Evolutionary conservation across 148 eudicot genomes (phyloP).

Genomic region (Simmondsia chinensis): DNA sequence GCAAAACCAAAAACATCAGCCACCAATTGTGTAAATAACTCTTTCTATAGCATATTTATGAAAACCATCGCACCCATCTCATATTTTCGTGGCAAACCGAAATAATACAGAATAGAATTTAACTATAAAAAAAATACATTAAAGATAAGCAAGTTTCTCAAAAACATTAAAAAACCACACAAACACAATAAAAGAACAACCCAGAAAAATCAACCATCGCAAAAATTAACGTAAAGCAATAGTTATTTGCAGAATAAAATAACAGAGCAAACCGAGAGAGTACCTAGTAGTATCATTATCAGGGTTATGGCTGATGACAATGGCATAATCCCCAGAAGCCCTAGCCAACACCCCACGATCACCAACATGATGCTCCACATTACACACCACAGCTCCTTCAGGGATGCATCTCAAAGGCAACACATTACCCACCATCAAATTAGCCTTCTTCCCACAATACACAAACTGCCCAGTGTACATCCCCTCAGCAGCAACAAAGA

Average conservation of each 20-base stretch:
- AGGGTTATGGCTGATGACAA: conserved; percentile 11
- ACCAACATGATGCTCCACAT: conserved; percentile 9
- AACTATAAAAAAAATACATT: too few relatives aligned
- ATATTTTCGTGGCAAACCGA: too few relatives aligned
- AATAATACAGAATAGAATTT: too few relatives aligned
- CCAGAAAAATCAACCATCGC: neutral
- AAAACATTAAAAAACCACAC: too few relatives aligned
- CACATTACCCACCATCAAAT: conserved; percentile 9
- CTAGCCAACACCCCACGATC: conserved; percentile 13
- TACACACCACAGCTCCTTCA: conserved; percentile 14
- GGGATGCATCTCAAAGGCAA: conserved; percentile 1
- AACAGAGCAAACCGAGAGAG: neutral
- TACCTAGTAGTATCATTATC: conserved; percentile 11
- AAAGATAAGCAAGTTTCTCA: too few relatives aligned
- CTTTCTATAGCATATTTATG: too few relatives aligned
- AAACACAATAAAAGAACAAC: too few relatives aligned
- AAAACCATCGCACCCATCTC: too few relatives aligned
- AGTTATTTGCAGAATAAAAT: too few relatives aligned
- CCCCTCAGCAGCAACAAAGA: conserved; percentile 7
- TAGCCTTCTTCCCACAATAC: conserved; percentile 10
- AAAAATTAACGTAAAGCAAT: too few relatives aligned
- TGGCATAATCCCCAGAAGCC: conserved; percentile 16
- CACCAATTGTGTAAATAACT: too few relatives aligned
- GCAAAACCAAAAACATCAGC: too few relatives aligned
- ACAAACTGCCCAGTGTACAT: conserved; percentile 12